Base-by-base conservation (phyloP, 129 eudicot genomes). In the Flaveria brownii region DNA sequence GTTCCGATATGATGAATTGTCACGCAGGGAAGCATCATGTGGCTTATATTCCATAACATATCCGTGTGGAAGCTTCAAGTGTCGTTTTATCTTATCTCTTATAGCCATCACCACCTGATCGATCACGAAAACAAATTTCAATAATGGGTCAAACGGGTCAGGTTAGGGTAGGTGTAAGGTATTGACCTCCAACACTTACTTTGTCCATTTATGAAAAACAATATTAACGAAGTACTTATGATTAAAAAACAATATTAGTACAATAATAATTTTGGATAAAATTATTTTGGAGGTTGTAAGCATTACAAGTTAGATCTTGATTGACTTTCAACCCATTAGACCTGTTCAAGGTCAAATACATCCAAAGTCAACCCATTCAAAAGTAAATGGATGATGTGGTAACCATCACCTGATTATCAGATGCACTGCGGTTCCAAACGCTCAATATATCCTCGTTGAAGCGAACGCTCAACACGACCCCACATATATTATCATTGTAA, bases 31-130 rank as follows among this genome's bases (percentile, higher is more conserved):
- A 26, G 96, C 97, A 85, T 93, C 97, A 61, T 90, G 98, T 25
- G 97, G 91, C 73, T 91, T 91, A 77, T 94, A 94, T 62, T 94
- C 98, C 98, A 94, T 91, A 12, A 91, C 91, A 33, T 94, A 94
- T 75, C 96, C 83, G 47, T 85, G 89, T n/a, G 98, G 98, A 77
- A 94, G 98, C 88, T 94, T 94, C 85, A 94, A 77, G 81, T 89
- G 96, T 17, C 93, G 88, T 69, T 91, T 94, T 49, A 94, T 91
- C 45, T 96, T 82, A 70, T 94, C 98, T 83, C 97, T 88, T 52
- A 94, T 73, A 4, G 88, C 90, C 98, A 94, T 94, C 73, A 94
- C 97, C 78, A 90, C 97, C 98, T 94, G 60, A 52, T 36, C 4
- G 41, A 36, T 36, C 51, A 41, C 13, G 23, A 67, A 17, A 30